phyloP scores from a whole-genome alignment of 2,329 filamentous ascomycete genomes.

The Lasiodiplodia sp. region DNA sequence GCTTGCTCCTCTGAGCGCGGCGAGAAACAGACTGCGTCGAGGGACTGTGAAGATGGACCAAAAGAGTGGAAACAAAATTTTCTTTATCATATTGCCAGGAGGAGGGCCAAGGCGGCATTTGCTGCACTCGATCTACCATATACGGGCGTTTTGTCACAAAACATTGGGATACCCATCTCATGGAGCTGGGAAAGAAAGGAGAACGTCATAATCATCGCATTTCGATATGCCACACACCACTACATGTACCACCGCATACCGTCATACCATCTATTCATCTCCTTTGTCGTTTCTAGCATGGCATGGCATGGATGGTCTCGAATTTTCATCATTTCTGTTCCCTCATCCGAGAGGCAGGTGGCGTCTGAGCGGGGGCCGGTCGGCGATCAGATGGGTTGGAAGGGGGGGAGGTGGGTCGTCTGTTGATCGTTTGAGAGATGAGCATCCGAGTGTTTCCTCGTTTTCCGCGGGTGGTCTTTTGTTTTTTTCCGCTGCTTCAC shows the following conservation, averaged over 20 bases:
- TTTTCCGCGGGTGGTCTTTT: constrained; percentile 1
- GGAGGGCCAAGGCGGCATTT: background rate
- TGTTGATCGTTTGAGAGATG: constrained; percentile 21
- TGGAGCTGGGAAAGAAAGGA: background rate
- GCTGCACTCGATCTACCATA: background rate
- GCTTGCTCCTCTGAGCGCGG: constrained; percentile 9
- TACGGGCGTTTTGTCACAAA: constrained; percentile 7
- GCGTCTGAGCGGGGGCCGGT: background rate
- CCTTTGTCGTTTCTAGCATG: constrained; percentile 26
- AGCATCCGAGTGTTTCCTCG: constrained; percentile 21
- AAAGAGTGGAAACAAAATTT: constrained; percentile 25
- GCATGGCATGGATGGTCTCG: constrained; percentile 21
- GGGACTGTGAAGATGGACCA: constrained; percentile 18
- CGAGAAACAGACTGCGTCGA: constrained; percentile 2
- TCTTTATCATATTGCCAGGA: background rate
- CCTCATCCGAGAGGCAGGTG: constrained; percentile 1
- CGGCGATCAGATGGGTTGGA: background rate
- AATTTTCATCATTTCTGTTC: background rate
- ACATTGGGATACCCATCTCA: constrained; percentile 1
- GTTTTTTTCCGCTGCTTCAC: background rate
- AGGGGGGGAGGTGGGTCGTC: background rate
- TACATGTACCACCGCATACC: constrained; percentile 23
- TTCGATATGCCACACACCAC: constrained; percentile 15
- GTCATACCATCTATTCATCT: constrained; percentile 14
- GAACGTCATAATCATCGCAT: constrained; percentile 7